Base-by-base conservation (phyloP, 345 rosid species). In the Isatis tinctoria region DNA sequence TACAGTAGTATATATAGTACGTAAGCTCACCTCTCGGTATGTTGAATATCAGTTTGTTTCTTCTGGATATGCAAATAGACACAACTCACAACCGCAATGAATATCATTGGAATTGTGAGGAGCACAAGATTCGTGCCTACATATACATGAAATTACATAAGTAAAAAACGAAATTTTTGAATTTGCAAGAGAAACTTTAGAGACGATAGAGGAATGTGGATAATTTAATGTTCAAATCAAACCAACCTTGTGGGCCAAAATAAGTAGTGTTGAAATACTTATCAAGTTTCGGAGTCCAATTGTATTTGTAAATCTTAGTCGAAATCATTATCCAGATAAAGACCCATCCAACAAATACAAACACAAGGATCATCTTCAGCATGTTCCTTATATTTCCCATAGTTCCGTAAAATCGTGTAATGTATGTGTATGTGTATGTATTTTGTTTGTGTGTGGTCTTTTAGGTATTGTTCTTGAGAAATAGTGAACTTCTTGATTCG, bases 291-390 rank as follows among this genome's bases (percentile, higher is more conserved):
- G 70, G 70, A 11, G 58, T 65, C 70, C 70, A 65, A 17, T 30
- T 12, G 52, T 65, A 47, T 20, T 18, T 47, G 57, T 28, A 65
- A 28, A 32, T 43, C 57, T 32, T 32, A 11, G 70, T 65, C 30
- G 70, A 48, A 65, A 65, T 65, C 70, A 65, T 65, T 47, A 65
- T 65, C 70, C 70, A 65, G 12, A 65, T 28, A 48, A 65, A 65
- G 4, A 65, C 1, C 70, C 70, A 65, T 65, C 70, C 70, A 47
- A 65, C n/a, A 47, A 47, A 65, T 12, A 65, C 43, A 65, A 47
- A 10, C 30, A 8, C 3, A 32, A 49, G 56, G 4, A 49, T 49
- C 28, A 49, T 17, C 28, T 49, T 49, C 56, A 49, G 56, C 28
- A 49, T 20, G 56, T 45, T 64, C 27, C 69, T 64, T 17, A 45